These are phyloP conservation scores for Phytophthora rubi DNA, from an alignment of 352 stramenopile genomes.

Conservation along the genomic window DNA sequence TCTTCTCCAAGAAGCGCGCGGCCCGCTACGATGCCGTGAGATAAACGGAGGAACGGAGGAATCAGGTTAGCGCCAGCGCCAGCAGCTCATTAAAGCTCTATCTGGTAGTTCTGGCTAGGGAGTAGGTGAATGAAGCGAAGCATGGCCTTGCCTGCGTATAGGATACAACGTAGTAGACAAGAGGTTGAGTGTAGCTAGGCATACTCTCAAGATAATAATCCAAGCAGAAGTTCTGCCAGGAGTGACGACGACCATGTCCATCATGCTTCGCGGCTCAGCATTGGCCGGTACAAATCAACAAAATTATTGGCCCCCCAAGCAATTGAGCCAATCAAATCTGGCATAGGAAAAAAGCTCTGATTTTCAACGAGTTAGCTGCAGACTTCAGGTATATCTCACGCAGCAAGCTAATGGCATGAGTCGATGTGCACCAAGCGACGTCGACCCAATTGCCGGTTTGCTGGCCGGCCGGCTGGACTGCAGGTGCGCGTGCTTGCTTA, in stretches of 20 bases:
- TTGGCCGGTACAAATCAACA: no score
- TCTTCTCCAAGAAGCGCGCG: constrained; percentile 86
- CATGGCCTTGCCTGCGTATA: constrained; percentile 22
- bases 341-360: no score
- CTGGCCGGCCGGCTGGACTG: no score
- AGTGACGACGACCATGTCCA: background rate
- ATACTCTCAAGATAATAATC: constrained; percentile 35
- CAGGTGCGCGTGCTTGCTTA: no score
- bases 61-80: background rate
- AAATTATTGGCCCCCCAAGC: no score
- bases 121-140: constrained; percentile 1
- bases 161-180: constrained; percentile 25
- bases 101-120: background rate
- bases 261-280: no score
- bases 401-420: no score
- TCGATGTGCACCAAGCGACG: no score
- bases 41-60: constrained; percentile 41
- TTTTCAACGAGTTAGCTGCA: no score
- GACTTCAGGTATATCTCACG: no score
- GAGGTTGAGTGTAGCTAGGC: constrained; percentile 29
- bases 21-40: constrained; percentile 84
- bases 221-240: constrained; percentile 9
- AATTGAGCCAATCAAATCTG: no score
- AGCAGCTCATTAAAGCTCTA: constrained; percentile 26
- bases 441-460: no score